phyloP scores from a whole-genome alignment of 1,284 basidiomycete species.

The Malassezia japonica region DNA sequence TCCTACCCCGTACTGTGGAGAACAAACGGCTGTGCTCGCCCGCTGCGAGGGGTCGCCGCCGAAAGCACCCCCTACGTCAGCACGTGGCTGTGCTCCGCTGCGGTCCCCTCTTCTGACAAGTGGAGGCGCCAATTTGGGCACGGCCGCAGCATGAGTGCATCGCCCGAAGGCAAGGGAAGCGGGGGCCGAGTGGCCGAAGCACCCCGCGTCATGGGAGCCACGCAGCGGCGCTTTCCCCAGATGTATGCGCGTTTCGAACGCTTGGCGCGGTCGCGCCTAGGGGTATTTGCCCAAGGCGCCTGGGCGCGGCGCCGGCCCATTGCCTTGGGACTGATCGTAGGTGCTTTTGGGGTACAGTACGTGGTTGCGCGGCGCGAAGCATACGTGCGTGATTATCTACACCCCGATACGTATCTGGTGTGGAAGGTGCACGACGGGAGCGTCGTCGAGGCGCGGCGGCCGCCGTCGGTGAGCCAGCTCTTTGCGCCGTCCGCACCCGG shows the following conservation, averaged over 20 bases:
- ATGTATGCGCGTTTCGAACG: background rate
- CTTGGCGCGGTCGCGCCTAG: background rate
- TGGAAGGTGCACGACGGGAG: constrained; percentile 46
- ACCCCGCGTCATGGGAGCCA: too few species aligned
- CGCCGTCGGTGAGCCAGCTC: constrained; percentile 23
- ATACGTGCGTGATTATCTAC: constrained; percentile 18
- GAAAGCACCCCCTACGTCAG: too few species aligned
- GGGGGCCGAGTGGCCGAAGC: too few species aligned
- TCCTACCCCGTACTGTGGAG: too few species aligned
- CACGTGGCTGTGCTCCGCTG: too few species aligned
- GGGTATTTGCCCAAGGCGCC: background rate
- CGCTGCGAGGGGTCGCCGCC: too few species aligned
- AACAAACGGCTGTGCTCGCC: too few species aligned
- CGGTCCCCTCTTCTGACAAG: too few species aligned
- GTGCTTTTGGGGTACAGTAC: background rate
- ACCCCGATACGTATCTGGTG: constrained; percentile 40
- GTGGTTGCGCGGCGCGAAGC: background rate
- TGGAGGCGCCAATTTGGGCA: too few species aligned
- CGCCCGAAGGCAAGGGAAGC: too few species aligned
- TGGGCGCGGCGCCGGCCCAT: constrained; percentile 9
- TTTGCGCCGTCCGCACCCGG: constrained; percentile 22
- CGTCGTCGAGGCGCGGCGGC: constrained; percentile 35
- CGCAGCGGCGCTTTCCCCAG: background rate
- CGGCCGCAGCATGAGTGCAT: too few species aligned
- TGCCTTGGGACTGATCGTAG: background rate